phyloP scores from a whole-genome alignment of 129 eudicot genomes.

The Pseudognaphalium luteoalbum region DNA sequence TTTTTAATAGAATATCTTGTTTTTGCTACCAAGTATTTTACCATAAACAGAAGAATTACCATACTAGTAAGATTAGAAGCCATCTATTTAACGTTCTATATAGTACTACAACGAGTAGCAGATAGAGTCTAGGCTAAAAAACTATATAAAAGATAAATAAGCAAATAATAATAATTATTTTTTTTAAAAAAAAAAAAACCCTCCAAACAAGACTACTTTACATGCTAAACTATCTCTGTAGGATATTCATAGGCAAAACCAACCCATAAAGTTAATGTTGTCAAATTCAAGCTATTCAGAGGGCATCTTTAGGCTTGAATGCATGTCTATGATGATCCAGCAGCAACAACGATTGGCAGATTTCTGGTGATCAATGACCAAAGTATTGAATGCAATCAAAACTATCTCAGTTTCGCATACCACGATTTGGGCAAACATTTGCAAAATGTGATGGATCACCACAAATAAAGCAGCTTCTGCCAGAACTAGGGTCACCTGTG shows the following conservation, averaged over 20 bases:
- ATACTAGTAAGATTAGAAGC: no score
- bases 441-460: slow-evolving; percentile 97
- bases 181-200: no score
- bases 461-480: slow-evolving; percentile 80
- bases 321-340: neutral
- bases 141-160: neutral
- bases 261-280: neutral
- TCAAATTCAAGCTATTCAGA: neutral
- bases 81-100: no score
- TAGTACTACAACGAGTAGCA: no score
- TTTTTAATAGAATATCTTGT: no score
- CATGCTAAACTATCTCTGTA: neutral
- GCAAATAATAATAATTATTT: neutral
- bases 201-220: neutral
- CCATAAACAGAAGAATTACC: no score
- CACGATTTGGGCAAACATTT: slow-evolving; percentile 85
- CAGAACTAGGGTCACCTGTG: slow-evolving; percentile 83
- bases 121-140: no score
- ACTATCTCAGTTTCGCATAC: slow-evolving; percentile 22
- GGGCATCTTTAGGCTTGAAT: neutral
- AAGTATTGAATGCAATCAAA: neutral
- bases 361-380: neutral
- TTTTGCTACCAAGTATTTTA: no score
- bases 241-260: neutral
- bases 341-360: neutral